A percentile compares a stretch with the other conserved stretches of the same genome.
Evolutionary conservation across 345 rosid genomes (phyloP).

Genomic region (Sapria himalayana): DNA sequence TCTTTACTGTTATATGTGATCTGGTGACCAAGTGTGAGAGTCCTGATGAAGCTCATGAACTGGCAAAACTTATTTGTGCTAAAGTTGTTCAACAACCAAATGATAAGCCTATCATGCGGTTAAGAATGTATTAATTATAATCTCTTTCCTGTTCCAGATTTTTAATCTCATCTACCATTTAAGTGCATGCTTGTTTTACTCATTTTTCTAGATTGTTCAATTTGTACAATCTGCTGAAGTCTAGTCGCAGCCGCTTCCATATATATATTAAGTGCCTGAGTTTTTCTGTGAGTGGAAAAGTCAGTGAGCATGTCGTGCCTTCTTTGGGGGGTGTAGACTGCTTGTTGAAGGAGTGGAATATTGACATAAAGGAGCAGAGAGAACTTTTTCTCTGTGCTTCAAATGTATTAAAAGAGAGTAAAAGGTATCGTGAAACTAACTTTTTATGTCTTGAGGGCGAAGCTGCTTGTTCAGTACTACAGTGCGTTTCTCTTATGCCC

Average conservation of each 20-base stretch:
- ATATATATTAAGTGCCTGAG: conserved; percentile 63
- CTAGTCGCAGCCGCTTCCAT: conserved; percentile 40
- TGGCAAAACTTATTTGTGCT: conserved; percentile 46
- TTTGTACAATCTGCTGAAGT: conserved; percentile 69
- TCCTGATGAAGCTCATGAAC: conserved; percentile 51
- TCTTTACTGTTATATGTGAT: conserved; percentile 85
- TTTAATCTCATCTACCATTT: too few relatives aligned
- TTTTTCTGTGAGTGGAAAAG: conserved; percentile 59
- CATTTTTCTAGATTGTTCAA: conserved; percentile 58
- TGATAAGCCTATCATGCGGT: conserved; percentile 71
- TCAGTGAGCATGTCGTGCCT: conserved; percentile 42
- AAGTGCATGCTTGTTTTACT: conserved; percentile 5
- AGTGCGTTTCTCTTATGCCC: neutral
- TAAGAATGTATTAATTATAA: conserved; percentile 86
- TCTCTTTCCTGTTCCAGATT: too few relatives aligned
- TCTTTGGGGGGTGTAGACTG: conserved; percentile 64
- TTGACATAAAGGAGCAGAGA: conserved; percentile 62
- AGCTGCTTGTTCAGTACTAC: too few relatives aligned
- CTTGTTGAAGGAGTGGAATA: conserved; percentile 90
- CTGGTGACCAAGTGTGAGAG: conserved; percentile 41
- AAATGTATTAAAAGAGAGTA: conserved; percentile 50
- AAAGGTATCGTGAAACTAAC: conserved; percentile 24
- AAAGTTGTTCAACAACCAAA: conserved; percentile 63
- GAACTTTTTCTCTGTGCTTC: conserved; percentile 55
- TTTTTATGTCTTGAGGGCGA: neutral